A percentile compares a stretch with the other conserved stretches of the same genome.
These are phyloP conservation scores for Trypanosoma mega DNA, from an alignment of 208 protist species.

Conservation along the genomic window DNA sequence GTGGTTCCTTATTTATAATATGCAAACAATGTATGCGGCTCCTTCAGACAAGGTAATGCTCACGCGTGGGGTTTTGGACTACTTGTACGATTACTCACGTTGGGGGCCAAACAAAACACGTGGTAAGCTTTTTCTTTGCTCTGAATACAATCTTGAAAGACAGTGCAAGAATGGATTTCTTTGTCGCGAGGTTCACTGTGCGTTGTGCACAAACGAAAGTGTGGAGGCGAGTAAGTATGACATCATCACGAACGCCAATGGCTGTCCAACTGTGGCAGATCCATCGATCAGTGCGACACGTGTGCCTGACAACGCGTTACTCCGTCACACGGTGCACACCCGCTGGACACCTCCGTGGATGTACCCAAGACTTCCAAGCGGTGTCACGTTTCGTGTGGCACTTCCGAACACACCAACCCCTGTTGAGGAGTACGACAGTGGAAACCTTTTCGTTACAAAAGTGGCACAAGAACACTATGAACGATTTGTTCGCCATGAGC, in stretches of 20 bases:
- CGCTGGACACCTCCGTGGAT: constrained; percentile 61
- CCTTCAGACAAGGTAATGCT: constrained; percentile 50
- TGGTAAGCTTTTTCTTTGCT: constrained; percentile 70
- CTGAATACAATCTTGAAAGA: constrained; percentile 42
- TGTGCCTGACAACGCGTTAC: constrained; percentile 43
- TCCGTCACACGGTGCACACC: constrained; percentile 66
- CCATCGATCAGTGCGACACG: constrained; percentile 1
- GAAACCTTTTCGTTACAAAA: constrained; percentile 55
- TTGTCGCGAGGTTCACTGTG: constrained; percentile 79
- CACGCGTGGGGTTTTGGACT: constrained; percentile 72
- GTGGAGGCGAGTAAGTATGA: constrained; percentile 49
- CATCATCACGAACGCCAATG: constrained; percentile 73
- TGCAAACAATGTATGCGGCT: constrained; percentile 69
- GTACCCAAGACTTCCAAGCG: constrained; percentile 46
- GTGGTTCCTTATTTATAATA: constrained; percentile 71
- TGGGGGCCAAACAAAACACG: constrained; percentile 76
- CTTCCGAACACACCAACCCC: constrained; percentile 73
- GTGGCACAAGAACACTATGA: constrained; percentile 72
- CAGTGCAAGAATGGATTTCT: constrained; percentile 58
- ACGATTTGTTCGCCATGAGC: constrained; percentile 41
- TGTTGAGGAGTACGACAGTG: constrained; percentile 62
- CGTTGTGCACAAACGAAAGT: constrained; percentile 41
- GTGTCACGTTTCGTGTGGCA: constrained; percentile 54
- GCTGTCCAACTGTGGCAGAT: constrained; percentile 19
- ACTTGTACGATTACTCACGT: constrained; percentile 78